phyloP scores from a whole-genome alignment of 805 yeast species.

The Torulaspora microellipsoides region DNA sequence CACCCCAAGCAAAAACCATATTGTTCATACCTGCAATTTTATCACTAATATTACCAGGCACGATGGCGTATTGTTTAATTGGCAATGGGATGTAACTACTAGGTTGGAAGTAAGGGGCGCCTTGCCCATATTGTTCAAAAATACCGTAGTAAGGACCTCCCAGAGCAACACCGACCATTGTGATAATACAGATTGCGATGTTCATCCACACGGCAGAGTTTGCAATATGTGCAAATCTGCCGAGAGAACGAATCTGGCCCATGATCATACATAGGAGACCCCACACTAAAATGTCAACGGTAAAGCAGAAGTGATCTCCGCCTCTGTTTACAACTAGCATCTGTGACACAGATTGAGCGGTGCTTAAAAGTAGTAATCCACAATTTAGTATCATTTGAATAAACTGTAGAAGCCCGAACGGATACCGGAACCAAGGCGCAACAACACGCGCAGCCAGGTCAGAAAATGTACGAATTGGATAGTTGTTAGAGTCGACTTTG shows the following conservation, averaged over 20 bases:
- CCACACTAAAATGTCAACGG: constrained; percentile 42
- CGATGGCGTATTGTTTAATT: constrained; percentile 23
- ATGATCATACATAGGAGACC: constrained; percentile 41
- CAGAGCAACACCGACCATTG: constrained; percentile 41
- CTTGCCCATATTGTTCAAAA: constrained; percentile 17
- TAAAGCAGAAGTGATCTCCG: constrained; percentile 36
- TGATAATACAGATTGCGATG: constrained; percentile 40
- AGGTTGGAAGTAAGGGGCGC: constrained; percentile 13
- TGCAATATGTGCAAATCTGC: constrained; percentile 40
- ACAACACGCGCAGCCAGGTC: constrained; percentile 39
- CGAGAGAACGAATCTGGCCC: constrained; percentile 40
- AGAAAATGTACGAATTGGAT: constrained; percentile 41
- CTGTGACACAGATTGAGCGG: constrained; percentile 43
- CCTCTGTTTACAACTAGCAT: constrained; percentile 23
- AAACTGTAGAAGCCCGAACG: constrained; percentile 33
- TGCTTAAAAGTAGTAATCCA: constrained; percentile 39
- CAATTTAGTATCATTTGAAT: constrained; percentile 43
- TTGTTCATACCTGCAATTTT: constrained; percentile 41
- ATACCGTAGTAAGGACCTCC: constrained; percentile 37
- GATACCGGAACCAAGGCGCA: constrained; percentile 23
- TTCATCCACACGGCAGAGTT: constrained; percentile 46
- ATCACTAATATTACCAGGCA: constrained; percentile 28
- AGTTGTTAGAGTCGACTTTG: constrained; percentile 39
- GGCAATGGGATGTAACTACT: constrained; percentile 13
- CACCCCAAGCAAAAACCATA: constrained; percentile 48